phyloP scores from a whole-genome alignment of 176 grass and related monocot species.

The Sorghum bicolor region Sorghum_bicolor_NCBIv3 NC_012871.2:51195501-51196000 shows the following conservation, averaged over 20 bases:
- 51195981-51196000: background rate
- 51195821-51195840: no score
- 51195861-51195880: no score
- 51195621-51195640: constrained; percentile 34
- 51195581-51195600: constrained; percentile 41
- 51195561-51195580: constrained; percentile 43
- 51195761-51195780: no score
- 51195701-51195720: no score
- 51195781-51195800: no score
- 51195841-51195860: no score
- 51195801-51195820: no score
- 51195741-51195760: no score
- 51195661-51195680: background rate
- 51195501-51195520: background rate
- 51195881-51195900: background rate
- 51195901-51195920: background rate
- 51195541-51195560: background rate
- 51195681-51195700: no score
- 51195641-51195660: background rate
- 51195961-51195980: no score
- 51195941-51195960: no score
- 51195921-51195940: background rate
- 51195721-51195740: no score
- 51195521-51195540: background rate
- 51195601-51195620: constrained; percentile 17